Evolutionary conservation across 257 asterid genomes (phyloP).

Genomic region (Orobanche coerulescens): DNA sequence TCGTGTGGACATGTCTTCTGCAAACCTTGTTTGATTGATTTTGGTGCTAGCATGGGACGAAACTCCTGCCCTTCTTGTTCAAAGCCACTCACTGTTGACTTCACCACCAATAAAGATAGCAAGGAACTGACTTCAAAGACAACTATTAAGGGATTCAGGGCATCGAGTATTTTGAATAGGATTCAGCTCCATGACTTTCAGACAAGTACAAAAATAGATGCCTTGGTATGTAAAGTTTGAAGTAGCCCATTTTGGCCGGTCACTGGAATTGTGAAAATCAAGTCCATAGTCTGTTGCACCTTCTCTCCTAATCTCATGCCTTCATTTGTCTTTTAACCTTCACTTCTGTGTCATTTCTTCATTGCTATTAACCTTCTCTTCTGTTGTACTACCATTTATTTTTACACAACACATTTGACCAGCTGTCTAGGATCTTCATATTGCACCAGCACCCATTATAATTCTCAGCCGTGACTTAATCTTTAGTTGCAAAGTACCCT

Average conservation of each 20-base stretch:
- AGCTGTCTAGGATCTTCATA: not conserved
- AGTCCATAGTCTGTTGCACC: not conserved
- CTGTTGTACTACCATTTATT: not conserved
- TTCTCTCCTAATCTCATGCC: no score
- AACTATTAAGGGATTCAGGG: slow-evolving; percentile 59
- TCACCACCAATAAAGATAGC: slow-evolving; percentile 40
- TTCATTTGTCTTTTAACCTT: no score
- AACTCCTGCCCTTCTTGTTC: slow-evolving; percentile 85
- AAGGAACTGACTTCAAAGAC: slow-evolving; percentile 46
- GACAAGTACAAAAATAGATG: slow-evolving; percentile 93
- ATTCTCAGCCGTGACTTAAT: not conserved
- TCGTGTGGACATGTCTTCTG: slow-evolving; percentile 80
- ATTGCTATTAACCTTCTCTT: not conserved
- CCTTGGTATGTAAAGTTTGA: slow-evolving; percentile 53
- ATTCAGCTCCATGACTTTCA: slow-evolving; percentile 63
- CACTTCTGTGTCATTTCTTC: not conserved
- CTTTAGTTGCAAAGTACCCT: no score
- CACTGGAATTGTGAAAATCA: not conserved
- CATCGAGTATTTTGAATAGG: slow-evolving; percentile 81
- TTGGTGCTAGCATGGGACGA: slow-evolving; percentile 59
- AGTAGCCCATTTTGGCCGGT: not conserved
- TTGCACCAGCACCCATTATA: not conserved
- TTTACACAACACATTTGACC: not conserved
- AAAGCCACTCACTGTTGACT: slow-evolving; percentile 81
- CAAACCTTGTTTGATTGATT: slow-evolving; percentile 74